Evolutionary conservation across 2,329 filamentous ascomycete genomes (phyloP).

Genomic region (Fusarium sp.): DNA sequence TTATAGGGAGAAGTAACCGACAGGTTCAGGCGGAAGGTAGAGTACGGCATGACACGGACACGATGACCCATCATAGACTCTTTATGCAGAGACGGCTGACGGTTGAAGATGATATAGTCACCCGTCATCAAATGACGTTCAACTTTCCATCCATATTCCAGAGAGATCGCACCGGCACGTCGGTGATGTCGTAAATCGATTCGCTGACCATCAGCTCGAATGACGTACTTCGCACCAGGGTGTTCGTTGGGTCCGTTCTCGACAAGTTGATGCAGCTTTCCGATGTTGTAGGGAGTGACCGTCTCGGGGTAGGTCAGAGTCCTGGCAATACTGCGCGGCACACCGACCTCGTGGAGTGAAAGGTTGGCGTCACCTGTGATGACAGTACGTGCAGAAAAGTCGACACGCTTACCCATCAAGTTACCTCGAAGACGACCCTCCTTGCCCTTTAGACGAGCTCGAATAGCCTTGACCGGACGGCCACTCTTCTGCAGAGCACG

Average conservation of each 20-base stretch:
- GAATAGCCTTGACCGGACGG: conserved; percentile 95
- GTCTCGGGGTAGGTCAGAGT: conserved; percentile 97
- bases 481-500: conserved; percentile 97
- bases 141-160: conserved; percentile 99
- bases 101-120: conserved; percentile 99
- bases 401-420: conserved; percentile 99
- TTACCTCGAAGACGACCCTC: conserved; percentile 98
- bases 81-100: conserved; percentile 98
- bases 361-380: conserved; percentile 99
- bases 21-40: conserved; percentile 96
- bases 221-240: conserved; percentile 96
- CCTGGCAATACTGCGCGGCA: conserved; percentile 91
- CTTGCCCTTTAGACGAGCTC: conserved; percentile 98
- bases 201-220: conserved; percentile 91
- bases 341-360: conserved; percentile 96
- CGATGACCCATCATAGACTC: conserved; percentile 99
- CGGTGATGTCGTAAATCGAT: conserved; percentile 97
- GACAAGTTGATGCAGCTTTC: conserved; percentile 89
- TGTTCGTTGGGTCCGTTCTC: conserved; percentile 95
- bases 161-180: conserved; percentile 84
- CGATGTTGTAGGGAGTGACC: conserved; percentile 97
- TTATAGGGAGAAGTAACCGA: conserved; percentile 99
- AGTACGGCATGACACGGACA: conserved; percentile 98
- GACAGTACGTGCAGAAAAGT: conserved; percentile 99
- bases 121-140: conserved; percentile 96